phyloP scores from a whole-genome alignment of 176 grass and related monocot species.

The Themeda triandra region DNA sequence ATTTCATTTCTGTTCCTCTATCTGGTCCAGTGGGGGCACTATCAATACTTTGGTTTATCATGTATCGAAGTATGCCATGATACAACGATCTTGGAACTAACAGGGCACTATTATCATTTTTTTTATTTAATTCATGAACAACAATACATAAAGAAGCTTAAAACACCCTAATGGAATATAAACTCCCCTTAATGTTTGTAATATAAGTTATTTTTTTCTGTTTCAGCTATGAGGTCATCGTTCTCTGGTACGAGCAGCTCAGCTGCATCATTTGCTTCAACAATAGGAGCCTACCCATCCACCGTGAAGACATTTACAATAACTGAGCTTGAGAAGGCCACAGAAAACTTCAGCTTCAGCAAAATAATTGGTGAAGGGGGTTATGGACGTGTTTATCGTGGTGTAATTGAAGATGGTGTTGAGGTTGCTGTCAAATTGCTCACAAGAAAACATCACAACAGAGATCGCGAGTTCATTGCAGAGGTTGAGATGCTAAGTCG shows the following conservation, averaged over 20 bases:
- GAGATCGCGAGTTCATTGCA: conserved; percentile 82
- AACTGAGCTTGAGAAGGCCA: conserved; percentile 83
- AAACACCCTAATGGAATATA: not conserved
- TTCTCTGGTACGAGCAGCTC: conserved; percentile 66
- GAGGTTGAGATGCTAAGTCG: conserved; percentile 97
- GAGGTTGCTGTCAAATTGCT: conserved; percentile 97
- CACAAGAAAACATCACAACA: conserved; percentile 70
- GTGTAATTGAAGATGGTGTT: conserved; percentile 48
- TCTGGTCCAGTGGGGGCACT: not conserved
- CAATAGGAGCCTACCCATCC: conserved; percentile 47
- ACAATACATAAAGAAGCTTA: not conserved
- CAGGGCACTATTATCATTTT: not conserved
- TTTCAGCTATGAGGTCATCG: conserved; percentile 54
- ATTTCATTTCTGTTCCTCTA: not conserved
- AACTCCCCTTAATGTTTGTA: not conserved
- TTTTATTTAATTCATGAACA: not conserved
- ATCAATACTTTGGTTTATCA: conserved; percentile 1
- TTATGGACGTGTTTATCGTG: conserved; percentile 83
- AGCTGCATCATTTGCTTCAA: conserved; percentile 62
- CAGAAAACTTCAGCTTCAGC: conserved; percentile 69
- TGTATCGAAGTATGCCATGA: not conserved
- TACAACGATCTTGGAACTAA: not conserved
- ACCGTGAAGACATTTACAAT: conserved; percentile 75
- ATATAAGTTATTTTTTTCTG: not conserved
- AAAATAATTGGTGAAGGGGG: conserved; percentile 87